Percentiles rank a stretch among this genome's conserved stretches.
These are phyloP conservation scores for Picea sitchensis DNA, from an alignment of 75 land plant species.

Conservation along the genomic window DNA sequence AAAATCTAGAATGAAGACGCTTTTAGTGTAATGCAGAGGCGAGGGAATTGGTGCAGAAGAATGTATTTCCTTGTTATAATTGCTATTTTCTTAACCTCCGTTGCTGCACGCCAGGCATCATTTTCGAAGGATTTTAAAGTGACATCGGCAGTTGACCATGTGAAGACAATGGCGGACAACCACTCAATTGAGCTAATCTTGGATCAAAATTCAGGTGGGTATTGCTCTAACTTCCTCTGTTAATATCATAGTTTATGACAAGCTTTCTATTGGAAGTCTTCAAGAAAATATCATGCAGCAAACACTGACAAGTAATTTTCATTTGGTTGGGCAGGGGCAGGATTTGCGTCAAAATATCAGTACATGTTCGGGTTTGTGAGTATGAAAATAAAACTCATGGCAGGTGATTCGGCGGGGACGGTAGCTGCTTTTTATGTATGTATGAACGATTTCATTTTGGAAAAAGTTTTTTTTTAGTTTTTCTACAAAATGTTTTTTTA, in stretches of 20 bases:
- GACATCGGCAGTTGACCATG: background rate
- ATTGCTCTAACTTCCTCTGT: background rate
- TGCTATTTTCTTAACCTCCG: background rate
- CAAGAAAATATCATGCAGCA: background rate
- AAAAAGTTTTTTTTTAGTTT: too few relatives aligned
- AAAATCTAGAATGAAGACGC: too few relatives aligned
- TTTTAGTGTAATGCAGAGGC: background rate
- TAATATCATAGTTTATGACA: background rate
- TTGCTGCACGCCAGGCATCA: background rate
- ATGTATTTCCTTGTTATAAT: background rate
- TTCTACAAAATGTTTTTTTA: too few relatives aligned
- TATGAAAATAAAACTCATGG: conserved; percentile 81
- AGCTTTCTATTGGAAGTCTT: background rate
- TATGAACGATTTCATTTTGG: background rate
- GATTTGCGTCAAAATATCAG: conserved; percentile 61
- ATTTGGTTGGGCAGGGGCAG: conserved; percentile 41
- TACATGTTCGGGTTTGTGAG: conserved; percentile 80
- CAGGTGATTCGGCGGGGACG: conserved; percentile 80
- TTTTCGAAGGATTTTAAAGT: conserved; percentile 3
- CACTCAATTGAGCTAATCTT: background rate
- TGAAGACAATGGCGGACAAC: background rate
- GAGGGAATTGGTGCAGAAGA: background rate
- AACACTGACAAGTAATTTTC: background rate
- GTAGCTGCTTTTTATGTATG: conserved; percentile 76
- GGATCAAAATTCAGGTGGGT: conserved; percentile 1